Evolutionary conservation across 768 basidiomycete species (phyloP).

Genomic region (Heimioporus sp.): DNA sequence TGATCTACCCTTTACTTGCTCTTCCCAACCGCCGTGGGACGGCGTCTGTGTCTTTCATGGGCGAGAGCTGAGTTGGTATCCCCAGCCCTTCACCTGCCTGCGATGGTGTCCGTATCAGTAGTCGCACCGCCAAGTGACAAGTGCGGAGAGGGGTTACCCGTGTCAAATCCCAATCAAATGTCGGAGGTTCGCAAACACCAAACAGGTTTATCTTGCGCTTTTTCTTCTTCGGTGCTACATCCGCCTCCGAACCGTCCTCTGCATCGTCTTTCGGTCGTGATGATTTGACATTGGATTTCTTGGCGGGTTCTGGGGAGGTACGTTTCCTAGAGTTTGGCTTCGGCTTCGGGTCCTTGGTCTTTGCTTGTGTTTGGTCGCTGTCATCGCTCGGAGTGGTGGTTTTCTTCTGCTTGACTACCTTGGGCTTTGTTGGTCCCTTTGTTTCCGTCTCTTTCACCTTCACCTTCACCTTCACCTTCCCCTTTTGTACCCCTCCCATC

Average conservation of each 20-base stretch:
- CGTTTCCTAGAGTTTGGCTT: constrained; percentile 19
- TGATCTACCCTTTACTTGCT: constrained; percentile 20
- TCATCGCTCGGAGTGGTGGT: constrained; percentile 14
- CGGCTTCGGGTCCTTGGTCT: constrained; percentile 7
- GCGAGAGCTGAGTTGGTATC: constrained; percentile 67
- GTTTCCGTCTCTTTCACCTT: constrained; percentile 21
- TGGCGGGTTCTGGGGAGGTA: constrained; percentile 18
- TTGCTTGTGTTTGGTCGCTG: constrained; percentile 8
- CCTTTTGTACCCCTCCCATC: constrained; percentile 26
- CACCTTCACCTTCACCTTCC: constrained; percentile 22
- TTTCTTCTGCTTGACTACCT: constrained; percentile 25
- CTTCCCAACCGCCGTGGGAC: constrained; percentile 45
- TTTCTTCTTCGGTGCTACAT: constrained; percentile 54
- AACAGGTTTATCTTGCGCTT: constrained; percentile 71
- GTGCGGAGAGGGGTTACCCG: constrained; percentile 30
- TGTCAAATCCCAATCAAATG: constrained; percentile 45
- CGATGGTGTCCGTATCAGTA: neutral
- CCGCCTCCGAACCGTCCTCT: constrained; percentile 21
- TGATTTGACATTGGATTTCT: constrained; percentile 19
- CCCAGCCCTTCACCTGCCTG: constrained; percentile 45
- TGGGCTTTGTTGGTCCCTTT: constrained; percentile 30
- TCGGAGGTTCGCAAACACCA: constrained; percentile 36
- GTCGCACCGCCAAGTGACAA: neutral
- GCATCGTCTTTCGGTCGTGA: constrained; percentile 11
- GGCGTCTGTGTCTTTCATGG: constrained; percentile 54